Percentiles rank a stretch among this genome's conserved stretches.
These are phyloP conservation scores for Solanum sitiens DNA, from an alignment of 257 asterid species.

Conservation along the genomic window DNA sequence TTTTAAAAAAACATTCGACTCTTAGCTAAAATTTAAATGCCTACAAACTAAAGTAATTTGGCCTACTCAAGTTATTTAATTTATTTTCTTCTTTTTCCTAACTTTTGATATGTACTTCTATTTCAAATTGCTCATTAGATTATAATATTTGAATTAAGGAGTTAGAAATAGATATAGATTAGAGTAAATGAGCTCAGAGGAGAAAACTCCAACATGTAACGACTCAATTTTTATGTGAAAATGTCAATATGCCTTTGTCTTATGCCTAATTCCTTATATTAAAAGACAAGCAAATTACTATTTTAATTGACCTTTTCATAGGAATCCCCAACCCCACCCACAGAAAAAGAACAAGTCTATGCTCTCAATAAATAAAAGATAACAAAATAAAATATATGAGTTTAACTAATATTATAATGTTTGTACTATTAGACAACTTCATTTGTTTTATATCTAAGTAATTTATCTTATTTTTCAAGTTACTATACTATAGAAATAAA, in stretches of 20 bases:
- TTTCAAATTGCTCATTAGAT: not conserved
- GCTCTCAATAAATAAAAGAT: not conserved
- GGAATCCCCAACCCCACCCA: not conserved
- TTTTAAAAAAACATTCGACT: too few species aligned
- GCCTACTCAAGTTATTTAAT: not conserved
- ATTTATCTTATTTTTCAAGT: too few species aligned
- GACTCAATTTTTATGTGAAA: slow-evolving; percentile 26
- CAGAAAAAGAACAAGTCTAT: not conserved
- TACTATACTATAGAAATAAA: too few species aligned
- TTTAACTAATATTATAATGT: not conserved
- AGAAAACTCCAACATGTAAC: slow-evolving; percentile 39
- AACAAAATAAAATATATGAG: not conserved
- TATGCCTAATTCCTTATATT: slow-evolving; percentile 22
- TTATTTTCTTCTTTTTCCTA: not conserved
- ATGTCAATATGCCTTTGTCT: slow-evolving; percentile 47
- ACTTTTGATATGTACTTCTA: not conserved
- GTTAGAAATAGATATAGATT: not conserved
- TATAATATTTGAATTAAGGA: not conserved
- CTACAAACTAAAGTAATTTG: not conserved
- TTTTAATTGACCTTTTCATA: slow-evolving; percentile 5
- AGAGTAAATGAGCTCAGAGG: slow-evolving; percentile 13
- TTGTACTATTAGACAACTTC: too few species aligned
- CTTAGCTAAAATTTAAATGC: not conserved
- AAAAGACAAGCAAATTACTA: slow-evolving; percentile 14
- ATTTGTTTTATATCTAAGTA: too few species aligned